Evolutionary conservation across 2,329 filamentous ascomycete species (phyloP).

Genomic region (Talaromyces sp.): DNA sequence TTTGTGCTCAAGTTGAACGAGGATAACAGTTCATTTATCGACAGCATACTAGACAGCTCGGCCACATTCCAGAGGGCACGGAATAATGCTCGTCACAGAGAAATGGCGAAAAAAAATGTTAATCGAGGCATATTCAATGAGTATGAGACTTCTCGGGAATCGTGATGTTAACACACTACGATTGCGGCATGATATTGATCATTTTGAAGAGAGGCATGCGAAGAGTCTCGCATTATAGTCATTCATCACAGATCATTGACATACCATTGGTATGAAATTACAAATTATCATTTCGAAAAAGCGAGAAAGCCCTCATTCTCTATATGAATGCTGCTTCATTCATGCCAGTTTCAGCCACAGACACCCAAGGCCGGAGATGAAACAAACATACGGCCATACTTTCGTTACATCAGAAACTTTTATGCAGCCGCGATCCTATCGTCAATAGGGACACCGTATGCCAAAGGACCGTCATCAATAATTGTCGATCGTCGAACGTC

Average conservation of each 20-base stretch:
- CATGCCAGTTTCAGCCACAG: not conserved
- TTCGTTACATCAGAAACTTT: not conserved
- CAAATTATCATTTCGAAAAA: not conserved
- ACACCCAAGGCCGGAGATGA: not conserved
- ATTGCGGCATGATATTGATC: slow-evolving; percentile 1
- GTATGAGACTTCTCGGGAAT: not conserved
- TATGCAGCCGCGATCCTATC: not conserved
- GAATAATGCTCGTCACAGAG: not conserved
- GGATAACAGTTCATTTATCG: not conserved
- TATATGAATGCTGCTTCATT: not conserved
- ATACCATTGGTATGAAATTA: not conserved
- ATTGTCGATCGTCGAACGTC: slow-evolving; percentile 30
- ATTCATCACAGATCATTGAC: not conserved
- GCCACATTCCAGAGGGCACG: not conserved
- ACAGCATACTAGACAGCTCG: not conserved
- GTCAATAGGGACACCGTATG: slow-evolving; percentile 27
- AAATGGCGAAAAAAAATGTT: not conserved
- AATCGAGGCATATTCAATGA: not conserved
- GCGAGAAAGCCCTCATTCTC: not conserved
- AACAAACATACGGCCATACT: not conserved
- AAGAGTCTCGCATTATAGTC: not conserved
- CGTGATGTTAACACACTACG: not conserved
- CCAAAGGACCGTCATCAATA: slow-evolving; percentile 29
- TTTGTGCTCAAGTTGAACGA: not conserved
- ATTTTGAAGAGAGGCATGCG: not conserved